Conservation (phyloP, 768 basidiomycete species). For the Podaxis rugospora region DNA sequence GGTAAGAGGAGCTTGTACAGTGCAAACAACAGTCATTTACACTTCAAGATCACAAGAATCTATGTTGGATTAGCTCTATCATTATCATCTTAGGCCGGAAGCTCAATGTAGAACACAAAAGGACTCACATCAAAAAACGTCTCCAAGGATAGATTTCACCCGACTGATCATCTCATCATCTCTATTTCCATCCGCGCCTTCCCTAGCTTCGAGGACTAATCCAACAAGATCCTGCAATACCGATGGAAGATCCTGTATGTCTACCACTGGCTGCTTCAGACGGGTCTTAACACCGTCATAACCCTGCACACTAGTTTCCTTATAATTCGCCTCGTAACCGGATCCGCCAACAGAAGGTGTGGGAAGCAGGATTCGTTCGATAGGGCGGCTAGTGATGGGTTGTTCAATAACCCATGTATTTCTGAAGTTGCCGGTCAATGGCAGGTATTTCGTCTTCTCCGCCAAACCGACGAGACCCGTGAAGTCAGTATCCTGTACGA, state of each 20-base stretch:
- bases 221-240: conserved; percentile 27
- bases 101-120: neutral
- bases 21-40: too few relatives aligned
- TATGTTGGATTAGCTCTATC: neutral
- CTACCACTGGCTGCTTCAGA: conserved; percentile 24
- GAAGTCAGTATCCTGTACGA: conserved; percentile 23
- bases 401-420: conserved; percentile 32
- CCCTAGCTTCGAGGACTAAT: conserved; percentile 29
- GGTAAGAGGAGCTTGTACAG: too few relatives aligned
- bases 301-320: conserved; percentile 31
- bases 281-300: conserved; percentile 25
- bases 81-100: neutral
- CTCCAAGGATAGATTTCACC: conserved; percentile 24
- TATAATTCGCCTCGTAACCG: conserved; percentile 15
- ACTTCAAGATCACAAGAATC: too few relatives aligned
- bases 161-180: conserved; percentile 23
- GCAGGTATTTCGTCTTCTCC: conserved; percentile 18
- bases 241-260: conserved; percentile 23
- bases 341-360: neutral
- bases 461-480: conserved; percentile 23
- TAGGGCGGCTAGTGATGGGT: conserved; percentile 26
- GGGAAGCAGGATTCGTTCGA: conserved; percentile 28
- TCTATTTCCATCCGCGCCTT: conserved; percentile 16
- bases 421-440: conserved; percentile 23
- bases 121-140: conserved; percentile 17